These are phyloP conservation scores for Suillus discolor DNA, from an alignment of 768 basidiomycete genomes.

Conservation along the genomic window DNA sequence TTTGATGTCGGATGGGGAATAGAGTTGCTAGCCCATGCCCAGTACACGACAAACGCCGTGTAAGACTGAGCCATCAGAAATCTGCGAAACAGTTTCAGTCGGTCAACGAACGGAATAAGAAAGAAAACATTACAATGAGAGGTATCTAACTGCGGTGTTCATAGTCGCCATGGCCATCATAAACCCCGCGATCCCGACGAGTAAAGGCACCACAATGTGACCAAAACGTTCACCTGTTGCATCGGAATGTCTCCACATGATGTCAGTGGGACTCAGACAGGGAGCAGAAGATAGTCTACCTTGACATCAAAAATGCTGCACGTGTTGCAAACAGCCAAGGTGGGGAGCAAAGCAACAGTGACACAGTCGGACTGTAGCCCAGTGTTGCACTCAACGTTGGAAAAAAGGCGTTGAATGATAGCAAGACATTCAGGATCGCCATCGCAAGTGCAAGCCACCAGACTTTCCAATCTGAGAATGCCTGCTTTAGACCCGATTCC, in stretches of 20 bases:
- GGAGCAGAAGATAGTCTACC: conserved; percentile 35
- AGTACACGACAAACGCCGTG: conserved; percentile 68
- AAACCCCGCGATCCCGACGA: conserved; percentile 69
- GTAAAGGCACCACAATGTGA: conserved; percentile 58
- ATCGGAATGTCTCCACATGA: conserved; percentile 64
- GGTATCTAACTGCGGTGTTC: conserved; percentile 62
- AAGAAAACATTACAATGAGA: conserved; percentile 53
- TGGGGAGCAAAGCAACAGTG: conserved; percentile 69
- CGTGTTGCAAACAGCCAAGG: conserved; percentile 70
- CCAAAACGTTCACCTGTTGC: conserved; percentile 66
- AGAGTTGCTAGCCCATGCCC: conserved; percentile 54
- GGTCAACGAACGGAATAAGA: background rate
- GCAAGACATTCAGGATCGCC: conserved; percentile 54
- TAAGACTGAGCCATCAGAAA: conserved; percentile 81
- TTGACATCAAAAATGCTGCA: conserved; percentile 53
- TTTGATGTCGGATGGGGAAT: conserved; percentile 85
- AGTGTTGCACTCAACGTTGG: conserved; percentile 76
- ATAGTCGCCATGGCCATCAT: conserved; percentile 64
- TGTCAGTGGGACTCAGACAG: background rate
- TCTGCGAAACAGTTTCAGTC: conserved; percentile 35
- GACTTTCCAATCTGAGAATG: conserved; percentile 78
- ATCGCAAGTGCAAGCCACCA: conserved; percentile 77
- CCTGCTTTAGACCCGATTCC: conserved; percentile 53
- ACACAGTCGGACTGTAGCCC: conserved; percentile 63
- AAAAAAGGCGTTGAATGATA: conserved; percentile 82